These are phyloP conservation scores for Fomitopsis palustris DNA, from an alignment of 1,284 basidiomycete genomes.

Conservation along the genomic window DNA sequence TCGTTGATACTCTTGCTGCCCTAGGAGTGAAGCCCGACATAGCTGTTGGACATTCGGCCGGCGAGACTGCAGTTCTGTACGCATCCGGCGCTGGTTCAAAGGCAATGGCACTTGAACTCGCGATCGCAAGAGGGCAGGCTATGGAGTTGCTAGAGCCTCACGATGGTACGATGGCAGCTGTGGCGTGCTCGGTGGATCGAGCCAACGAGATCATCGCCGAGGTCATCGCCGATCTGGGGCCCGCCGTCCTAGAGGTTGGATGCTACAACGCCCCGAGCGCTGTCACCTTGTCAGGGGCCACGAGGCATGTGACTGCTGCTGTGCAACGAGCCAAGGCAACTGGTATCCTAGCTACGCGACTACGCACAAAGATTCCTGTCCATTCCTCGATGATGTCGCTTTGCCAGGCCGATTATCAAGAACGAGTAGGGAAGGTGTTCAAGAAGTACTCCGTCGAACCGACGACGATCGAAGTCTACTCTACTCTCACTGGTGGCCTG, in stretches of 20 bases:
- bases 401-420: slow-evolving; percentile 25
- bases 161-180: slow-evolving; percentile 40
- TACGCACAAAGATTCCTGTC: slow-evolving; percentile 30
- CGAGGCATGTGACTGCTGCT: slow-evolving; percentile 25
- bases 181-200: slow-evolving; percentile 29
- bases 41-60: slow-evolving; percentile 39
- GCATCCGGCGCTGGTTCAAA: slow-evolving; percentile 37
- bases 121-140: slow-evolving; percentile 36
- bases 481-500: slow-evolving; percentile 23
- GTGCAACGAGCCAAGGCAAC: slow-evolving; percentile 22
- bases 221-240: slow-evolving; percentile 10
- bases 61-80: slow-evolving; percentile 41
- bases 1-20: slow-evolving; percentile 35
- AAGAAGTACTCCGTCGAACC: slow-evolving; percentile 10
- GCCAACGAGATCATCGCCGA: slow-evolving; percentile 21
- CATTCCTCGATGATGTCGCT: slow-evolving; percentile 32
- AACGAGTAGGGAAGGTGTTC: slow-evolving; percentile 24
- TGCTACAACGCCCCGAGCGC: slow-evolving; percentile 36
- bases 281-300: slow-evolving; percentile 34
- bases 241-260: slow-evolving; percentile 28
- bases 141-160: slow-evolving; percentile 30
- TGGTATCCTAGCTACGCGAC: slow-evolving; percentile 30
- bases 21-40: slow-evolving; percentile 34
- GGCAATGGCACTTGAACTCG: slow-evolving; percentile 36
- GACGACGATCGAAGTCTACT: slow-evolving; percentile 21